phyloP scores from a whole-genome alignment of 106 monocot genomes.

The Ottelia alismoides region DNA sequence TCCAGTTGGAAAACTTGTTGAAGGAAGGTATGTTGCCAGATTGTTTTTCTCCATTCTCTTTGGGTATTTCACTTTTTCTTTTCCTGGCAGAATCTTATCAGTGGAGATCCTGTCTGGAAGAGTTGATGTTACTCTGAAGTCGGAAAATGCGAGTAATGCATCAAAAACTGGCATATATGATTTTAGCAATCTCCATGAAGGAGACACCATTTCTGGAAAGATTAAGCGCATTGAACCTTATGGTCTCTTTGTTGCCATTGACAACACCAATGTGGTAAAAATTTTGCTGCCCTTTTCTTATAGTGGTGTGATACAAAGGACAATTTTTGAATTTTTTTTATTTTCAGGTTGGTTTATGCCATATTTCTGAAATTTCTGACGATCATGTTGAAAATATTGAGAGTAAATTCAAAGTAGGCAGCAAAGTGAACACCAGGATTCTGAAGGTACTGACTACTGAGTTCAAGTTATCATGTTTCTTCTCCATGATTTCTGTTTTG shows the following conservation, averaged over 20 bases:
- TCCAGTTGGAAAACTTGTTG: slow-evolving; percentile 65
- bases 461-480: no score
- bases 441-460: slow-evolving; percentile 57
- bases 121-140: slow-evolving; percentile 72
- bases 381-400: slow-evolving; percentile 43
- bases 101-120: slow-evolving; percentile 55
- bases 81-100: slow-evolving; percentile 49
- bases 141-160: slow-evolving; percentile 2
- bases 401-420: slow-evolving; percentile 40
- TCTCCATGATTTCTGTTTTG: no score
- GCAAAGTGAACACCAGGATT: slow-evolving; percentile 55
- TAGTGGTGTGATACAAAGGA: slow-evolving; percentile 1
- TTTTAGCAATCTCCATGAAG: slow-evolving; percentile 47
- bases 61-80: no score
- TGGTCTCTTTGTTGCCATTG: slow-evolving; percentile 75
- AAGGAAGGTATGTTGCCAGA: slow-evolving; percentile 60
- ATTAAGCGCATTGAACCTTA: slow-evolving; percentile 56
- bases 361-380: slow-evolving; percentile 75
- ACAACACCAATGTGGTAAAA: slow-evolving; percentile 50
- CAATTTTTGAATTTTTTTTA: slow-evolving; percentile 1
- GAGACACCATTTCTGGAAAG: slow-evolving; percentile 60
- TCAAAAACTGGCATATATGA: slow-evolving; percentile 25
- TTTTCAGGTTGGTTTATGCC: slow-evolving; percentile 88
- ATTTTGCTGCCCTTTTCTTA: background rate
- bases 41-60: no score